Base-by-base conservation (phyloP, 768 basidiomycete species). In the Lactifluus volemus region DNA sequence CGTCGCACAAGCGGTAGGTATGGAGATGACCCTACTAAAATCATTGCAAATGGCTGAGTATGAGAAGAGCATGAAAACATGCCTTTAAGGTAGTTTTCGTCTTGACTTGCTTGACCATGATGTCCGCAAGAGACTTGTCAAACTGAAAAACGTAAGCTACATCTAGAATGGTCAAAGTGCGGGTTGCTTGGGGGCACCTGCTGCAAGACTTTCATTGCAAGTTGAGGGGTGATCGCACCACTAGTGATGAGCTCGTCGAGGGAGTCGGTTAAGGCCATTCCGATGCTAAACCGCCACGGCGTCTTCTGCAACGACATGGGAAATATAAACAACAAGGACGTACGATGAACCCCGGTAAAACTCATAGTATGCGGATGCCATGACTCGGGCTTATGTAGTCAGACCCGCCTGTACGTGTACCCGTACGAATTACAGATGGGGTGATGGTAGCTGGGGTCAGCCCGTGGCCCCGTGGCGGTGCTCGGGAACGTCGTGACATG, bases 181-280 rank as follows among this genome's bases (percentile, higher is more conserved):
- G 30, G n/a, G 60, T 53, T 49, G 47, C 25, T 25, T 39, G 32
- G 42, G 38, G 53, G 64, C 67, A 97, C 96, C 90, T 98, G 96
- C 70, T 89, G 88, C 60, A 98, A 75, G n/a, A 97, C 92, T 74
- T 96, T 92, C 88, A 98, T 92, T n/a, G 96, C 97, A 67, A 98
- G 74, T 76, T 98, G 96, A 12, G 96, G 96, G 19, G 94, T 96
- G 69, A 99, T 99, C 53, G 91, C 85, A 2, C 96, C 96, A 70
- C 88, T 89, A 49, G 94, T 96, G 68, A 99, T 98, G 66, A 99
- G 83, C 76, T 98, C 96, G 76, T 99, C 97, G 68, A 99, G 84
- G 66, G 96, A 94, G 78, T 99, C 97, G 14, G 95, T 96, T 54
- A 99, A 80, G 55, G 96, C 93, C 82, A 94, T 92, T 54, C 97